Conservation (phyloP, 1,284 basidiomycete species). For the Dichomitus squalens region DNA sequence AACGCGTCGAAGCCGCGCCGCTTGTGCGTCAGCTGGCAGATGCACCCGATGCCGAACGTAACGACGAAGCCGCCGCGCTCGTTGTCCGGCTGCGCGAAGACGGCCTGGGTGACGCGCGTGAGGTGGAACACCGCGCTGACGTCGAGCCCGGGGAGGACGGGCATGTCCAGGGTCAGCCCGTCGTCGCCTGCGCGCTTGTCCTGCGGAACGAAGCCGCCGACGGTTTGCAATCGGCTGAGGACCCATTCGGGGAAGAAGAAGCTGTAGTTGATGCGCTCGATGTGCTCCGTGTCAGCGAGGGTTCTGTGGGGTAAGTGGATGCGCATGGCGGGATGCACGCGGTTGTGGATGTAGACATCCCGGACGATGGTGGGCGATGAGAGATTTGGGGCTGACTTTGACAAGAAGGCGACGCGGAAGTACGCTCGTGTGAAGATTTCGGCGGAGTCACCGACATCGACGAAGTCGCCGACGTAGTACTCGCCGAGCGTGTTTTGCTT, state of each 20-base stretch:
- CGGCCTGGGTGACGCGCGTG: neutral
- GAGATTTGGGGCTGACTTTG: neutral
- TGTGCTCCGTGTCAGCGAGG: neutral
- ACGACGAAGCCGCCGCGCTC: neutral
- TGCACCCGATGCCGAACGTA: constrained; percentile 2
- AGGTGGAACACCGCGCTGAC: constrained; percentile 1
- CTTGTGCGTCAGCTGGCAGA: constrained; percentile 6
- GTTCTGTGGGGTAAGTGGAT: neutral
- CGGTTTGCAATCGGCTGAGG: neutral
- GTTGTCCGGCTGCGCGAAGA: neutral
- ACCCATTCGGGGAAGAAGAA: constrained; percentile 5
- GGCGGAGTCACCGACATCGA: neutral
- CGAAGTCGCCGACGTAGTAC: constrained; percentile 5
- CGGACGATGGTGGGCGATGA: neutral
- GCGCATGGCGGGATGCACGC: neutral
- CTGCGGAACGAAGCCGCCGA: neutral
- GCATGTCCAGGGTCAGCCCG: constrained; percentile 2
- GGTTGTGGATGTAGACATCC: neutral
- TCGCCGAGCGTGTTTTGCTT: neutral
- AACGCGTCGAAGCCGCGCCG: constrained; percentile 5
- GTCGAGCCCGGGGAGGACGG: constrained; percentile 3
- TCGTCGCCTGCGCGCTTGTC: neutral
- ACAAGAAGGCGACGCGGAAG: constrained; percentile 3
- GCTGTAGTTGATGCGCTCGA: neutral
- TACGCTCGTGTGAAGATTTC: neutral